A percentile compares a stretch with the other conserved stretches of the same genome.
These are phyloP conservation scores for Phanerochaete sordida DNA, from an alignment of 768 basidiomycete species.

Conservation along the genomic window DNA sequence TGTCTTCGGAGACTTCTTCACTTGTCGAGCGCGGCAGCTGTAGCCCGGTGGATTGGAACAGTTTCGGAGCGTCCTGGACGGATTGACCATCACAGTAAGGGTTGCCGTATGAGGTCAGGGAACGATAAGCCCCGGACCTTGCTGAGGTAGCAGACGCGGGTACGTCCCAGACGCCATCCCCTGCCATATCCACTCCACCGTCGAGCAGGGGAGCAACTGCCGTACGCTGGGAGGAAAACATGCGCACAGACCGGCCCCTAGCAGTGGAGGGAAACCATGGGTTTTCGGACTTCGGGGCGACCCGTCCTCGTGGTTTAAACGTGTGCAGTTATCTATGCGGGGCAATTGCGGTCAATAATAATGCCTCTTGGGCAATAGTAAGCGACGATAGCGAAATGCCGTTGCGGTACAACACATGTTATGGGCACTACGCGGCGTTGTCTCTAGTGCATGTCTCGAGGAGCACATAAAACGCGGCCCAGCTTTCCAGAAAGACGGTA, in stretches of 20 bases:
- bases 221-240: neutral
- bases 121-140: slow-evolving; percentile 25
- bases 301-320: slow-evolving; percentile 11
- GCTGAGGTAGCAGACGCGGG: slow-evolving; percentile 8
- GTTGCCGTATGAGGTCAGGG: slow-evolving; percentile 11
- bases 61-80: slow-evolving; percentile 9
- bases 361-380: neutral
- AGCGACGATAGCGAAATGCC: neutral
- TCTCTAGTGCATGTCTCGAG: neutral
- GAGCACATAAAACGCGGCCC: neutral
- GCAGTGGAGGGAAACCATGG: neutral
- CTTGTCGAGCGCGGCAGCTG: slow-evolving; percentile 14
- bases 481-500: neutral
- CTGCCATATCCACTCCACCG: neutral
- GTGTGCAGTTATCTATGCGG: slow-evolving; percentile 8
- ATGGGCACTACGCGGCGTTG: neutral
- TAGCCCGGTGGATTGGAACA: slow-evolving; percentile 16
- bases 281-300: slow-evolving; percentile 18
- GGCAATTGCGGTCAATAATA: slow-evolving; percentile 1
- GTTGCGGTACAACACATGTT: neutral
- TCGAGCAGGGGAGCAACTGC: slow-evolving; percentile 1
- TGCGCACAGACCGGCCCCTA: neutral
- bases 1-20: slow-evolving; percentile 15
- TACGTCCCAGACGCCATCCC: neutral
- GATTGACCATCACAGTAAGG: slow-evolving; percentile 13